Conservation (phyloP, 331 rosid genomes). For the Ulmus americana region DNA sequence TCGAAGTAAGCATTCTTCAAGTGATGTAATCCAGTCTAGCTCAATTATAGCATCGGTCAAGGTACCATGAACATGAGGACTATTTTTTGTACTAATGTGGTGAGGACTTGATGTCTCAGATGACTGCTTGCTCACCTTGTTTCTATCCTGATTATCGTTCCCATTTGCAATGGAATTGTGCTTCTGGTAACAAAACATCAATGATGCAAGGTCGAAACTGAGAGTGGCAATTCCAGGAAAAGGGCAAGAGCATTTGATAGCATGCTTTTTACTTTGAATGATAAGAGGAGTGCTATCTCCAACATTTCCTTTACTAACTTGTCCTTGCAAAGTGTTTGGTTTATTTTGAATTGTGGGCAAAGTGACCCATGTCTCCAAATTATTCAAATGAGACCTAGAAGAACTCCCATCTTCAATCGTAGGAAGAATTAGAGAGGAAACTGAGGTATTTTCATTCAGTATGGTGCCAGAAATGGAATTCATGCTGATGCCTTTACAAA, state of each 20-base stretch:
- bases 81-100: slow-evolving; percentile 26
- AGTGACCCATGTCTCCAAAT: slow-evolving; percentile 35
- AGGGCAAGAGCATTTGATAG: slow-evolving; percentile 76
- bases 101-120: slow-evolving; percentile 42
- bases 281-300: slow-evolving; percentile 28
- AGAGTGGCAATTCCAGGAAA: slow-evolving; percentile 81
- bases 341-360: slow-evolving; percentile 38
- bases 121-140: slow-evolving; percentile 46
- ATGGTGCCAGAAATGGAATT: slow-evolving; percentile 57
- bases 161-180: slow-evolving; percentile 32
- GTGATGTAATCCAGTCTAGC: slow-evolving; percentile 45
- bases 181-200: slow-evolving; percentile 54
- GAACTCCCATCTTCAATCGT: slow-evolving; percentile 64
- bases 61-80: slow-evolving; percentile 27
- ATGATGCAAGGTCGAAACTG: slow-evolving; percentile 71
- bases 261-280: slow-evolving; percentile 46
- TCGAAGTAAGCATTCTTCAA: slow-evolving; percentile 73
- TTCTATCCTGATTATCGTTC: slow-evolving; percentile 30
- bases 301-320: slow-evolving; percentile 38
- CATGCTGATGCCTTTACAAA: slow-evolving; percentile 69
- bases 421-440: slow-evolving; percentile 71
- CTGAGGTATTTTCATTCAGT: slow-evolving; percentile 81
- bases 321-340: slow-evolving; percentile 38
- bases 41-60: slow-evolving; percentile 33
- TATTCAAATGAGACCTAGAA: slow-evolving; percentile 38